Percentiles rank a stretch among this genome's conserved stretches.
Evolutionary conservation across 2,329 filamentous ascomycete species (phyloP).

Genomic region (Trichothecium sympodiale): DNA sequence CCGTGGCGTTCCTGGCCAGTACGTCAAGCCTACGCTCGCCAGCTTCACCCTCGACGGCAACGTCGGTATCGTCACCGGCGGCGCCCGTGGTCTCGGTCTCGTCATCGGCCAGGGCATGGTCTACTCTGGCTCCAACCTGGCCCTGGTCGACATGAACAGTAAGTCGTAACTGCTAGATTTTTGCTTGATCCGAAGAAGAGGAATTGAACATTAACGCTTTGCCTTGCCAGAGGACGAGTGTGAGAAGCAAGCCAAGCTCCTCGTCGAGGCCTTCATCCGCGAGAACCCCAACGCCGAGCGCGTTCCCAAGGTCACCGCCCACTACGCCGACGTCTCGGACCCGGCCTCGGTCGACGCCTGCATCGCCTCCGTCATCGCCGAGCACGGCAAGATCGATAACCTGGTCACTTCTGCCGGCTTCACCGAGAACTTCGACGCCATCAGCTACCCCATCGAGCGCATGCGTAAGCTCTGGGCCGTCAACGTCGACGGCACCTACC

Average conservation of each 20-base stretch:
- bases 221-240: constrained; percentile 63
- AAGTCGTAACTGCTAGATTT: constrained; percentile 19
- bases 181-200: background rate
- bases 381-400: constrained; percentile 76
- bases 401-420: constrained; percentile 95
- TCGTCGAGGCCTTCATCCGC: constrained; percentile 64
- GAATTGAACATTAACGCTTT: constrained; percentile 7
- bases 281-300: constrained; percentile 67
- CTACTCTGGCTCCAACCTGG: constrained; percentile 76
- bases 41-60: constrained; percentile 79
- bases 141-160: constrained; percentile 92
- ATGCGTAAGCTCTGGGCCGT: constrained; percentile 91
- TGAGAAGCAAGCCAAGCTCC: constrained; percentile 59
- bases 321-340: constrained; percentile 79
- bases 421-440: constrained; percentile 89
- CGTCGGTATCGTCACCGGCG: constrained; percentile 79
- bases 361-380: constrained; percentile 45
- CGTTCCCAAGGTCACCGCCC: constrained; percentile 74
- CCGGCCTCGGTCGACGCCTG: constrained; percentile 67
- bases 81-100: constrained; percentile 76
- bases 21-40: constrained; percentile 75
- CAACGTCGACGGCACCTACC: constrained; percentile 85
- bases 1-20: constrained; percentile 64
- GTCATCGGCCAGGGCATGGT: constrained; percentile 92
- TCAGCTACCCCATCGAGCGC: constrained; percentile 80